Conservation (phyloP, 495 filamentous ascomycete species). For the Aspergillus sclerotioniger region DNA sequence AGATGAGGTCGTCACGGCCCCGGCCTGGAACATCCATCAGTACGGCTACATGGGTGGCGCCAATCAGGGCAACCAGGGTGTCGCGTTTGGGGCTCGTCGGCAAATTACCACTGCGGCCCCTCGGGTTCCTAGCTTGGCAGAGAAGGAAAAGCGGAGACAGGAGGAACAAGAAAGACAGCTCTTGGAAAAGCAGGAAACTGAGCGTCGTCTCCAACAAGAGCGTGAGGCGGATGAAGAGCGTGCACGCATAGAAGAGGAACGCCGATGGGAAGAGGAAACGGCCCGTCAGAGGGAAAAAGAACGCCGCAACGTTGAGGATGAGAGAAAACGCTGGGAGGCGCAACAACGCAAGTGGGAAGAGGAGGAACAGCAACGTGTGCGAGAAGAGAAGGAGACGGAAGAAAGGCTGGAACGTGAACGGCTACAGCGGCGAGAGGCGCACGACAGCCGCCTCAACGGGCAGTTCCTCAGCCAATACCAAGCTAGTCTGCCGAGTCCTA, state of each 20-base stretch:
- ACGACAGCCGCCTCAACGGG: constrained; percentile 69
- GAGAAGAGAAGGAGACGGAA: constrained; percentile 72
- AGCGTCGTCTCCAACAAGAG: constrained; percentile 58
- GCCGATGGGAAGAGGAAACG: constrained; percentile 78
- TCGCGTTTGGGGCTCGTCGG: constrained; percentile 84
- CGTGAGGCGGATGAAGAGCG: constrained; percentile 69
- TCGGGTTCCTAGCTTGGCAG: constrained; percentile 68
- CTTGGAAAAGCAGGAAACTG: constrained; percentile 63
- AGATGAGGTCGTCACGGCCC: constrained; percentile 75
- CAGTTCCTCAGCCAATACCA: constrained; percentile 88
- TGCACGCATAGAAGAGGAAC: constrained; percentile 66
- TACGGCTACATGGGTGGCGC: constrained; percentile 99
- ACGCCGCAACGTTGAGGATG: constrained; percentile 64
- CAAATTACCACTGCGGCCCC: constrained; percentile 89
- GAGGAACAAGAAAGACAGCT: constrained; percentile 64
- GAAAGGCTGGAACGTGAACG: constrained; percentile 65
- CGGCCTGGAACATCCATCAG: constrained; percentile 98
- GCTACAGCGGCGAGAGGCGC: constrained; percentile 55
- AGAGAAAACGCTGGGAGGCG: constrained; percentile 79
- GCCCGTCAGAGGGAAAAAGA: constrained; percentile 66
- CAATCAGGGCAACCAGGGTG: constrained; percentile 90
- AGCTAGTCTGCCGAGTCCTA: constrained; percentile 40
- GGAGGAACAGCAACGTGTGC: constrained; percentile 71
- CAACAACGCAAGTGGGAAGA: constrained; percentile 79
- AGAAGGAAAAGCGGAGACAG: constrained; percentile 60